Evolutionary conservation across 495 filamentous ascomycete species (phyloP).

Genomic region (Penicillium soppii): DNA sequence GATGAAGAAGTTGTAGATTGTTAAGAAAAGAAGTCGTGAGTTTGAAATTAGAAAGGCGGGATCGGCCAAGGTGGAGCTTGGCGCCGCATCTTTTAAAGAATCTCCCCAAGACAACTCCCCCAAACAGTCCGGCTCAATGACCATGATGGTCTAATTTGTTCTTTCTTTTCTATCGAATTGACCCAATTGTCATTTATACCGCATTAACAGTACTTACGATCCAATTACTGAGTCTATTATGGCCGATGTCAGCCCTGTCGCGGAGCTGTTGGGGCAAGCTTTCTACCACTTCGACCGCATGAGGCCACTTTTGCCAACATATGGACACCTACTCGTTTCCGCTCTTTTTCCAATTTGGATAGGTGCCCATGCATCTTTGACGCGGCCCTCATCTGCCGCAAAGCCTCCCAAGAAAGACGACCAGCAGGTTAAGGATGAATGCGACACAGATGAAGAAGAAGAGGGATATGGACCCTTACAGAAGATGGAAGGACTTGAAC

Average conservation of each 20-base stretch:
- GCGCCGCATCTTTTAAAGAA: slow-evolving; percentile 14
- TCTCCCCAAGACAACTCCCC: slow-evolving; percentile 16
- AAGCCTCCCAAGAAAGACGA: slow-evolving; percentile 50
- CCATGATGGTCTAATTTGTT: slow-evolving; percentile 17
- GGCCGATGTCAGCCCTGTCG: slow-evolving; percentile 45
- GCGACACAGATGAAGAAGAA: slow-evolving; percentile 54
- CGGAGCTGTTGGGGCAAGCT: slow-evolving; percentile 47
- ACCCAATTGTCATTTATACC: not conserved
- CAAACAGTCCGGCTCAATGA: not conserved
- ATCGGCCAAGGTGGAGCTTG: slow-evolving; percentile 7
- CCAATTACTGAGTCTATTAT: slow-evolving; percentile 24
- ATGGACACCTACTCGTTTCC: slow-evolving; percentile 64
- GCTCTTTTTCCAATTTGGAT: slow-evolving; percentile 73
- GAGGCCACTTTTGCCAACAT: slow-evolving; percentile 60
- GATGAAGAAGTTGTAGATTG: slow-evolving; percentile 10
- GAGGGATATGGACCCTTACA: slow-evolving; percentile 43
- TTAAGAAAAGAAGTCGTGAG: slow-evolving; percentile 8
- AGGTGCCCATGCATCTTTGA: slow-evolving; percentile 68
- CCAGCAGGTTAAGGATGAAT: slow-evolving; percentile 34
- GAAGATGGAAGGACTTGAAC: slow-evolving; percentile 72
- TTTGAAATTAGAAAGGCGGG: slow-evolving; percentile 4
- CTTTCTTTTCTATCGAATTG: not conserved
- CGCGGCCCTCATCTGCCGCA: slow-evolving; percentile 77
- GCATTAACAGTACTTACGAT: not conserved
- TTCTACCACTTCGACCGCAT: slow-evolving; percentile 50